Evolutionary conservation across 2,329 filamentous ascomycete genomes (phyloP).

Genomic region (Cladosporium oxysporum): DNA sequence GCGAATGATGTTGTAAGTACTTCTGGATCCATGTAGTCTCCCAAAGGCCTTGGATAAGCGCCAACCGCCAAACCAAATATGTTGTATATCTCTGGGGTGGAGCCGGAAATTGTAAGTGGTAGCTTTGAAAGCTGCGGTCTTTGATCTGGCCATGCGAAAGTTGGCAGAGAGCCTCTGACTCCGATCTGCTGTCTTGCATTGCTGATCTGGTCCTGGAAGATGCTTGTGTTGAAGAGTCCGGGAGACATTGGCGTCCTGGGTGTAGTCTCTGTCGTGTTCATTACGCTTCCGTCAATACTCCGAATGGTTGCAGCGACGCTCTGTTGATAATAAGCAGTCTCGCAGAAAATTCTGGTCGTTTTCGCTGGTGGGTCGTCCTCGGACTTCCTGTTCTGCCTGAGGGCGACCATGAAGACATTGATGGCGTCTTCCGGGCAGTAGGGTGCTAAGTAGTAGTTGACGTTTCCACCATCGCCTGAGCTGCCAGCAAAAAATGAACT

Average conservation of each 20-base stretch:
- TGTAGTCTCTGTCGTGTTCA: conserved; percentile 27
- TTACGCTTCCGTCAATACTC: conserved; percentile 27
- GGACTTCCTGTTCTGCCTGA: conserved; percentile 1
- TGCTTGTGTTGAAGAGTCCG: conserved; percentile 35
- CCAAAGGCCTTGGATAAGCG: conserved; percentile 28
- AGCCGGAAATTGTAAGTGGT: background rate
- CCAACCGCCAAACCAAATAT: conserved; percentile 42
- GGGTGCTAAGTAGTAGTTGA: conserved; percentile 35
- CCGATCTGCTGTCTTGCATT: background rate
- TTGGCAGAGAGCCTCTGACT: background rate
- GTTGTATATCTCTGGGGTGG: conserved; percentile 29
- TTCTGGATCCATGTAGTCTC: conserved; percentile 40
- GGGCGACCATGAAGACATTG: conserved; percentile 19
- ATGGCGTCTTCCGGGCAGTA: conserved; percentile 26
- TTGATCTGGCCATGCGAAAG: background rate
- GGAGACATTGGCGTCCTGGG: conserved; percentile 30
- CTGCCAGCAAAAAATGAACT: conserved; percentile 49
- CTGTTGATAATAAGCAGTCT: conserved; percentile 50
- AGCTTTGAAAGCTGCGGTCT: background rate
- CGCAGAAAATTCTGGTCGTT: conserved; percentile 46
- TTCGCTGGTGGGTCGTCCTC: conserved; percentile 17
- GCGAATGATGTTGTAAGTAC: conserved; percentile 40
- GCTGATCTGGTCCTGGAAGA: conserved; percentile 32
- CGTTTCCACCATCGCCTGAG: conserved; percentile 36
- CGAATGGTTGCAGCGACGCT: conserved; percentile 45